Evolutionary conservation across 2,329 filamentous ascomycete genomes (phyloP).

Genomic region (Coleophoma cylindrospora): DNA sequence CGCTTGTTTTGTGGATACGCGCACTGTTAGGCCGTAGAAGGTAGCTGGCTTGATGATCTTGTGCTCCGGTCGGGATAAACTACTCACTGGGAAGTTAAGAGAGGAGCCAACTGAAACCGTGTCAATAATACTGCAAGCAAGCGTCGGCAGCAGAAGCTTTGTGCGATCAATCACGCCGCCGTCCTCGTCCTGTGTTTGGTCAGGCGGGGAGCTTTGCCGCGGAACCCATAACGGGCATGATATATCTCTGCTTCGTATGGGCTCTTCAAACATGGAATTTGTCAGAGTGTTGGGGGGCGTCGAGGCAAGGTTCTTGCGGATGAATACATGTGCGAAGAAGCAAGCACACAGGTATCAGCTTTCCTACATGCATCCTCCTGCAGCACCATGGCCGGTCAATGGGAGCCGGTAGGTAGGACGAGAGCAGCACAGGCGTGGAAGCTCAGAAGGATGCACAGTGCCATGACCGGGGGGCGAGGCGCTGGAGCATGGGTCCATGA

Average conservation of each 20-base stretch:
- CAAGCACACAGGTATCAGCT: no score
- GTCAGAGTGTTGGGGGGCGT: not conserved
- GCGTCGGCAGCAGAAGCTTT: constrained; percentile 3
- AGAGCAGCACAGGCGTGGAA: no score
- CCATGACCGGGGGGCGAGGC: no score
- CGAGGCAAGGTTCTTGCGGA: no score
- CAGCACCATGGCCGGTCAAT: no score
- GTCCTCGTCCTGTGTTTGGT: constrained; percentile 1
- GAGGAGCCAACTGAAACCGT: constrained; percentile 16
- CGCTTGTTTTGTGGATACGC: no score
- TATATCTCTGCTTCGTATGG: no score
- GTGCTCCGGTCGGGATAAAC: constrained; percentile 1
- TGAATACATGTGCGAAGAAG: no score
- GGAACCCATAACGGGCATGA: not conserved
- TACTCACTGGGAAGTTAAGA: constrained; percentile 10
- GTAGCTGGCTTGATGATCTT: not conserved
- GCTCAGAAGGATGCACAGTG: no score
- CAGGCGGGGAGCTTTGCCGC: not conserved
- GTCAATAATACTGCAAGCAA: constrained; percentile 8
- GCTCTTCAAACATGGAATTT: not conserved
- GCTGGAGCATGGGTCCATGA: no score
- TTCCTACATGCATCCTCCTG: no score
- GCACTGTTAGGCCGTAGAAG: not conserved
- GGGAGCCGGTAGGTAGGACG: no score
- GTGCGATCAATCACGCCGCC: constrained; percentile 14